Percentiles rank a stretch among this genome's conserved stretches.
Conservation (phyloP, 2,329 filamentous ascomycete genomes). For the Aspergillus ruber region DNA sequence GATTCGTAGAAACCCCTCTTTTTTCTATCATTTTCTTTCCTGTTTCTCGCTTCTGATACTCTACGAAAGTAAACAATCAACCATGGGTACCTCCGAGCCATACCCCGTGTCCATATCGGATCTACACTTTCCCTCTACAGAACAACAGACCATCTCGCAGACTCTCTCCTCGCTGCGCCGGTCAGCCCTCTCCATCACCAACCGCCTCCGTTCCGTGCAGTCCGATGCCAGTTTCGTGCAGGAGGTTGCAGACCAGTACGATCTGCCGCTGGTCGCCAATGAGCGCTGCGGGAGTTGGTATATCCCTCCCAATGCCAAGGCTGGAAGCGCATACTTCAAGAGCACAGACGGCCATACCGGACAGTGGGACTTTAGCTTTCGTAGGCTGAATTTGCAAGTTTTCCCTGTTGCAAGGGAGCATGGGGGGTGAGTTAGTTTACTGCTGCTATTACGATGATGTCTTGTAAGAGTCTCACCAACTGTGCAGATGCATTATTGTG, state of each 20-base stretch:
- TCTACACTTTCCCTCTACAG: constrained; percentile 49
- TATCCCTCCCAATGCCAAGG: constrained; percentile 59
- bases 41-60: not conserved
- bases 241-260: constrained; percentile 44
- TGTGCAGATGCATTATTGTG: constrained; percentile 60
- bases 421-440: constrained; percentile 53
- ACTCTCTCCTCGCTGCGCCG: constrained; percentile 67
- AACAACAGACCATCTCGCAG: constrained; percentile 56
- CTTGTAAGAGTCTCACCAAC: not conserved
- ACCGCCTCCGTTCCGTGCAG: constrained; percentile 73
- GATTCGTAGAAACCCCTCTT: not conserved
- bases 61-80: not conserved
- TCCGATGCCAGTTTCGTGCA: constrained; percentile 70
- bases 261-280: constrained; percentile 75
- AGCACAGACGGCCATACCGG: constrained; percentile 91
- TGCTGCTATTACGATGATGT: constrained; percentile 11
- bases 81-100: constrained; percentile 22
- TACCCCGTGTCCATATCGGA: constrained; percentile 32
- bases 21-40: not conserved
- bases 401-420: constrained; percentile 59
- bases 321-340: constrained; percentile 86
- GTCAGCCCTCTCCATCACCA: constrained; percentile 68
- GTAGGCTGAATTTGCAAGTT: constrained; percentile 78
- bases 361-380: constrained; percentile 82
- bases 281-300: constrained; percentile 98